Conservation (phyloP, 192 early-diverging fungal genomes). For the Neocallimastix lanati region DNA sequence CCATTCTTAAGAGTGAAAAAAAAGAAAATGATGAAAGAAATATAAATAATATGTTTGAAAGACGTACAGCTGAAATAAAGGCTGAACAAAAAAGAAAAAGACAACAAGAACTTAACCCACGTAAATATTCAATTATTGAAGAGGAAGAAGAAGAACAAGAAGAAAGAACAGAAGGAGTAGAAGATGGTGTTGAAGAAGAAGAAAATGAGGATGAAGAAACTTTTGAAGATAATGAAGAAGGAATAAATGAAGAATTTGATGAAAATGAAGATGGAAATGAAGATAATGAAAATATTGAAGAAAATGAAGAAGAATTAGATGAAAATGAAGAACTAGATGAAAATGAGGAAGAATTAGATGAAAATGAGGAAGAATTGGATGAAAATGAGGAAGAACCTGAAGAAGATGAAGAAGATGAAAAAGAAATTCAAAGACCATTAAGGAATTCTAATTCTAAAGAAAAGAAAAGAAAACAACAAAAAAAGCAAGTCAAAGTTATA, state of each 20-base stretch:
- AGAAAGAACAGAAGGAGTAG: background rate
- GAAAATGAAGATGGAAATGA: background rate
- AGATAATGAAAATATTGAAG: background rate
- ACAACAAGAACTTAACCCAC: background rate
- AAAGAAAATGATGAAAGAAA: background rate
- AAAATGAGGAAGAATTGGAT: too few relatives aligned
- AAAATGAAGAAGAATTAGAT: background rate
- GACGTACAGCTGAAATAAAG: background rate
- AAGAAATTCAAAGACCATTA: too few relatives aligned
- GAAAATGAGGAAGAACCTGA: too few relatives aligned
- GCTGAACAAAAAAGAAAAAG: background rate
- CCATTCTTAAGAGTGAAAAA: background rate
- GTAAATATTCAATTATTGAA: background rate
- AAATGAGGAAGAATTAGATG: too few relatives aligned
- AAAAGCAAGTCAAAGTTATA: background rate
- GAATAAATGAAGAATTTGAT: background rate
- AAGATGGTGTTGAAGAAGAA: background rate
- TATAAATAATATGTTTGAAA: background rate
- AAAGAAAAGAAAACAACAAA: background rate
- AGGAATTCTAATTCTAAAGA: too few relatives aligned
- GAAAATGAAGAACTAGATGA: too few relatives aligned
- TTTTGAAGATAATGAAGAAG: background rate
- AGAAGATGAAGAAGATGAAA: too few relatives aligned
- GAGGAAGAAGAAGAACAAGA: background rate
- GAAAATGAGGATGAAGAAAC: background rate